Percentiles rank a stretch among this genome's conserved stretches.
Evolutionary conservation across 495 filamentous ascomycete species (phyloP).

Genomic region (Daldinia vernicosa): DNA sequence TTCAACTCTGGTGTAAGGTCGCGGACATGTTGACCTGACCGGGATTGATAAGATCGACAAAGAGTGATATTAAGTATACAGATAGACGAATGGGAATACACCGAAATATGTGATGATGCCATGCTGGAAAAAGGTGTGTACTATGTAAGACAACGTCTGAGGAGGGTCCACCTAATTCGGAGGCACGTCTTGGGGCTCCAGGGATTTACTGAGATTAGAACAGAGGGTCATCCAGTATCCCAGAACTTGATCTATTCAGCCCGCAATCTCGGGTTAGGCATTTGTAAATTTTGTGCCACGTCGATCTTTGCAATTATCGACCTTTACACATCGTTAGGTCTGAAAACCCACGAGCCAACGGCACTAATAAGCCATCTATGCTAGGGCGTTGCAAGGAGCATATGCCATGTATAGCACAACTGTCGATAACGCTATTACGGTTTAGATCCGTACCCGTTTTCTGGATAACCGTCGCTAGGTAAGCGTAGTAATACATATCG

Average conservation of each 20-base stretch:
- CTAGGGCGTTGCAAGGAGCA: slow-evolving; percentile 1
- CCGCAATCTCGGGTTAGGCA: slow-evolving; percentile 36
- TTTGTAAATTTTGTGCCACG: slow-evolving; percentile 14
- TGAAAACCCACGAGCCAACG: slow-evolving; percentile 17
- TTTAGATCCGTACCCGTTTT: slow-evolving; percentile 33
- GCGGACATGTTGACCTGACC: slow-evolving; percentile 7
- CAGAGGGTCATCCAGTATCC: slow-evolving; percentile 14
- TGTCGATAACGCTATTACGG: slow-evolving; percentile 17
- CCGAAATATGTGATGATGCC: slow-evolving; percentile 28
- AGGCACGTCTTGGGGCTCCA: slow-evolving; percentile 14
- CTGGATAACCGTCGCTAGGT: slow-evolving; percentile 12
- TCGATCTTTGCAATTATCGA: slow-evolving; percentile 34
- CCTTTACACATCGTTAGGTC: slow-evolving; percentile 14
- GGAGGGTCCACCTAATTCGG: slow-evolving; percentile 30
- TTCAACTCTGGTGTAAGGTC: slow-evolving; percentile 1
- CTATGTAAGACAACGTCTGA: slow-evolving; percentile 36
- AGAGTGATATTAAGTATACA: slow-evolving; percentile 34
- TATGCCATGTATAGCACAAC: slow-evolving; percentile 6
- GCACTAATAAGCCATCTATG: neutral
- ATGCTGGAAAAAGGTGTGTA: slow-evolving; percentile 25
- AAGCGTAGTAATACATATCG: slow-evolving; percentile 14
- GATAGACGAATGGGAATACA: slow-evolving; percentile 21
- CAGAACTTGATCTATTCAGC: slow-evolving; percentile 31
- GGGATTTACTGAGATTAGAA: slow-evolving; percentile 7
- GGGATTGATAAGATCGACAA: slow-evolving; percentile 29